phyloP scores from a whole-genome alignment of 108 stramenopile species.

The Schizochytrium sp. region DNA sequence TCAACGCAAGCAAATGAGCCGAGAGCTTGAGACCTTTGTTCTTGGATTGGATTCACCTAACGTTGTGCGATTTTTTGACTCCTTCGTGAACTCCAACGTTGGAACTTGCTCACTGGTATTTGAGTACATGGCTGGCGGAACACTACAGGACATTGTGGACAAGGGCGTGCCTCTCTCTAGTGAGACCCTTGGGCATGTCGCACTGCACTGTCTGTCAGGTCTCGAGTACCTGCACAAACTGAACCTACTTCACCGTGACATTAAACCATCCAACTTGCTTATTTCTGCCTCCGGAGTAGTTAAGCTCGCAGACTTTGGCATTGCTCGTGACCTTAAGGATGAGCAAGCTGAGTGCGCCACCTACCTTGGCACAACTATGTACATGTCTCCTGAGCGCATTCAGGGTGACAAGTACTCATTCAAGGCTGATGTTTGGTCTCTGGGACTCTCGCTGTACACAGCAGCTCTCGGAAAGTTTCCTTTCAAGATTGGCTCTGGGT shows the following conservation, averaged over 20 bases:
- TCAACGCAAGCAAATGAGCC: slow-evolving; percentile 63
- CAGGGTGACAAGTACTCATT: slow-evolving; percentile 72
- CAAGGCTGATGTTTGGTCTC: slow-evolving; percentile 65
- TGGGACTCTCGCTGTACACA: slow-evolving; percentile 62
- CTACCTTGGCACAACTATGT: slow-evolving; percentile 77
- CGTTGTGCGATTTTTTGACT: slow-evolving; percentile 62
- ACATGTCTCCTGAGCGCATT: slow-evolving; percentile 82
- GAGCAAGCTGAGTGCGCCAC: slow-evolving; percentile 66
- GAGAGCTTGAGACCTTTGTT: slow-evolving; percentile 60
- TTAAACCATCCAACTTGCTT: slow-evolving; percentile 69
- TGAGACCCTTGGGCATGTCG: slow-evolving; percentile 64
- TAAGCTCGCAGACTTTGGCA: slow-evolving; percentile 78
- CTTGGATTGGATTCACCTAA: neutral
- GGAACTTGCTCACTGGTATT: slow-evolving; percentile 61
- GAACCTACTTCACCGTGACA: slow-evolving; percentile 72
- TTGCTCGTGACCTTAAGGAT: slow-evolving; percentile 66
- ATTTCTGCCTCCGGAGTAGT: slow-evolving; percentile 66
- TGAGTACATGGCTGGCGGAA: slow-evolving; percentile 71
- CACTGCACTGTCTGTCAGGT: slow-evolving; percentile 67
- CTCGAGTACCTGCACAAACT: slow-evolving; percentile 70
- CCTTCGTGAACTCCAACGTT: slow-evolving; percentile 48
- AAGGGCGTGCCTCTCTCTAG: slow-evolving; percentile 62
- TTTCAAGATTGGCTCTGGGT: slow-evolving; percentile 54
- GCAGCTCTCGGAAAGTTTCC: slow-evolving; percentile 41
- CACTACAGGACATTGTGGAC: slow-evolving; percentile 64